A percentile compares a stretch with the other conserved stretches of the same genome.
These are phyloP conservation scores for Mayamaea pseudoterrestris DNA, from an alignment of 108 stramenopile species.

Conservation along the genomic window DNA sequence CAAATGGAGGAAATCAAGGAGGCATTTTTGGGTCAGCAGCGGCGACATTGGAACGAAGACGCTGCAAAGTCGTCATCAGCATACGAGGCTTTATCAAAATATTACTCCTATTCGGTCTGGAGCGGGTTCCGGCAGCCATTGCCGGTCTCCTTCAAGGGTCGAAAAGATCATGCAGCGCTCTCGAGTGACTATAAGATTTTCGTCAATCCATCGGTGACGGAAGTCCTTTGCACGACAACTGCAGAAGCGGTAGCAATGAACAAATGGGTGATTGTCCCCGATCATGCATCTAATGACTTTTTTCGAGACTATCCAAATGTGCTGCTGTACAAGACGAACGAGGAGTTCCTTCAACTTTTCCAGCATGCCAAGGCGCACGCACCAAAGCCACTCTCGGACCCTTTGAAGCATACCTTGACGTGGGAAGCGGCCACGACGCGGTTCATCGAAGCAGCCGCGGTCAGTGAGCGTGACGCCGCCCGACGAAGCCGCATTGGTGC, in stretches of 20 bases:
- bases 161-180: constrained; percentile 78
- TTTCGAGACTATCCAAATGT: constrained; percentile 77
- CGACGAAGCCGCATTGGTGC: constrained; percentile 29
- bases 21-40: too few species aligned
- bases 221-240: constrained; percentile 90
- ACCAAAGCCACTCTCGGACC: constrained; percentile 66
- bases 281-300: constrained; percentile 83
- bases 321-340: constrained; percentile 51
- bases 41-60: too few species aligned
- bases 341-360: constrained; percentile 62
- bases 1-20: constrained; percentile 45
- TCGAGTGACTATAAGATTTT: constrained; percentile 84
- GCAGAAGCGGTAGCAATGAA: constrained; percentile 96
- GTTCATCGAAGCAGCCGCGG: constrained; percentile 39
- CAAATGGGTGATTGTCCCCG: constrained; percentile 79
- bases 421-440: constrained; percentile 95
- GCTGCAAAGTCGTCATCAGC: too few species aligned
- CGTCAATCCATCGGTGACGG: constrained; percentile 79
- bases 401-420: constrained; percentile 45
- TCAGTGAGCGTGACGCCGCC: constrained; percentile 41
- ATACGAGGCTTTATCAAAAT: too few species aligned
- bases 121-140: constrained; percentile 44
- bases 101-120: too few species aligned
- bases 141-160: constrained; percentile 72
- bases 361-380: constrained; percentile 51